These are phyloP conservation scores for Physocladia obscura DNA, from an alignment of 192 early-diverging fungal genomes.

Conservation along the genomic window DNA sequence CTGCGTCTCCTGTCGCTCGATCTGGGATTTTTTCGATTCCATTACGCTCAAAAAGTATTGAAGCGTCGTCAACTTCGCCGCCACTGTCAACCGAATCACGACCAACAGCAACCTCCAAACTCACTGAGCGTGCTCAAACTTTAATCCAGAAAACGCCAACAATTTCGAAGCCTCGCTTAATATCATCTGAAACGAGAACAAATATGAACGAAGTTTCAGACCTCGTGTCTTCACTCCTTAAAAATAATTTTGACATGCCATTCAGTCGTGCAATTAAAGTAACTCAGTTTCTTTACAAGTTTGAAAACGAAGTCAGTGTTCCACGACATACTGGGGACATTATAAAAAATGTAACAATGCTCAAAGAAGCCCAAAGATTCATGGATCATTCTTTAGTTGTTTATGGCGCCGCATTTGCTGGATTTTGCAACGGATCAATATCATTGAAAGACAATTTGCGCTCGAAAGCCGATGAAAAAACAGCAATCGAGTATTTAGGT, in stretches of 20 bases:
- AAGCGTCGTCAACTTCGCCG: not conserved
- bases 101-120: not conserved
- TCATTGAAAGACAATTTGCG: conserved; percentile 25
- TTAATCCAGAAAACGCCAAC: not conserved
- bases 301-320: conserved; percentile 29
- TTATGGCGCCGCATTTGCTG: conserved; percentile 20
- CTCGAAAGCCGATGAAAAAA: conserved; percentile 38
- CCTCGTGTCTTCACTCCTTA: not conserved
- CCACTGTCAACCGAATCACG: not conserved
- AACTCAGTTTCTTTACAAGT: conserved; percentile 17
- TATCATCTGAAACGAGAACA: conserved; percentile 1
- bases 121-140: not conserved
- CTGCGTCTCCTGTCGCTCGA: not conserved
- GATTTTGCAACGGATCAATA: conserved; percentile 19
- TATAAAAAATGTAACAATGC: conserved; percentile 7
- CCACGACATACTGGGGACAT: conserved; percentile 27
- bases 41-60: not conserved
- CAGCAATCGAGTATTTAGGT: conserved; percentile 40
- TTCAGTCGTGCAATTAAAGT: conserved; percentile 3
- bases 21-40: not conserved
- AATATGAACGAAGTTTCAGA: conserved; percentile 21
- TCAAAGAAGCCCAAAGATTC: not conserved
- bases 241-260: conserved; percentile 26
- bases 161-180: not conserved
- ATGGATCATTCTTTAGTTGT: conserved; percentile 20